Base-by-base conservation (phyloP, 2,329 filamentous ascomycete genomes). In the Stenocarpella maydis region DNA sequence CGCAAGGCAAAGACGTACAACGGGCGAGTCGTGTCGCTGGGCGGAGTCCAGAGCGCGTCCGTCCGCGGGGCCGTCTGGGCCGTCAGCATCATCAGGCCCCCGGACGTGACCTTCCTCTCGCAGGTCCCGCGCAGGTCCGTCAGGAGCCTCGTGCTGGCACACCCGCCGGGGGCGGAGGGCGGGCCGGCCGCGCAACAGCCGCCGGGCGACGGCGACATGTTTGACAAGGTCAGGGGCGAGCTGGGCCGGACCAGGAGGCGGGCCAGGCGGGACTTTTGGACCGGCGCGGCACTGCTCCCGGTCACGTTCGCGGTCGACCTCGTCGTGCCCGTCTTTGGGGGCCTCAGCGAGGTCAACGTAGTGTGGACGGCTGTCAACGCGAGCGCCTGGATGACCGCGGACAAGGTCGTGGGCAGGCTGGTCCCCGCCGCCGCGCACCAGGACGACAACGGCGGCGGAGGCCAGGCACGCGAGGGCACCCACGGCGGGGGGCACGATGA, bases 331-430 rank as follows among this genome's bases (percentile, higher is more conserved):
- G 45, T 68, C 8, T 60, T 60, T n/a, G 66, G 66, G 6, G 66
- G 66, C 12, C 41, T 68, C 12, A 63, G 54, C 31, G 66, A 68
- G 55, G 66, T 68, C 14, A 52, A 53, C 9, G 39, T 68, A 45
- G 66, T 68, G 34, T 68, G 66, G 66, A 68, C 63, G 66, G 43
- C 58, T 8, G 47, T 68, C 34, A 68, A 58, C 17, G 66, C 54
- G 8, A 50, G 66, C 10, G 66, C 66, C 14, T 68, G 66, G 66
- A 41, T 55, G 66, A 63, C 66, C 3, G 54, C 66, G 24, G 54
- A 50, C n/a, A 28, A 19, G 41, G 28, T 68, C 3, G 43, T 68
- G 19, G 19, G 53, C 24, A 68, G 50, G 55, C 3, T 68, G 15
- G 58, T 6, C n/a, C n/a, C n/a, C n/a, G n/a, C n/a, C n/a, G n/a